These are phyloP conservation scores for Dicorynia guianensis DNA, from an alignment of 306 rosid species.

Conservation along the genomic window DNA sequence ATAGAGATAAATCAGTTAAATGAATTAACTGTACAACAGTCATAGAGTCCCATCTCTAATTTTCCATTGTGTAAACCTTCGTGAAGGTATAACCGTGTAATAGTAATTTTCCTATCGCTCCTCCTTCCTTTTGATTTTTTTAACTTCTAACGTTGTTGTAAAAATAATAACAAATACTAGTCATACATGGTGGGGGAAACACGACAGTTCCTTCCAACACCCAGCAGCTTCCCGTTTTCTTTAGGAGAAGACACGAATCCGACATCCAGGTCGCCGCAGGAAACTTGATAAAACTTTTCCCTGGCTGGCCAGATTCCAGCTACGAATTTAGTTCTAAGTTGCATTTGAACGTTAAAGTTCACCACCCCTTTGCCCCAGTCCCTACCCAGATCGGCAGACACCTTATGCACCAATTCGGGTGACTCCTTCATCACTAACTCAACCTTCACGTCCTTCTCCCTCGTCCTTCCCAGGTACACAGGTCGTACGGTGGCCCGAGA, in stretches of 20 bases:
- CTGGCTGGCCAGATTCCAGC: constrained; percentile 44
- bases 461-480: constrained; percentile 13
- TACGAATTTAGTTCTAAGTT: constrained; percentile 26
- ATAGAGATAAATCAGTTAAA: no score
- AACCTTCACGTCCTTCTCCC: constrained; percentile 34
- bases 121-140: neutral
- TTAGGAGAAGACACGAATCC: constrained; percentile 37
- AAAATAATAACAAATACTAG: no score
- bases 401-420: neutral
- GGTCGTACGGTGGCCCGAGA: neutral
- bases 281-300: constrained; percentile 23
- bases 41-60: no score
- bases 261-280: constrained; percentile 36
- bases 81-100: no score
- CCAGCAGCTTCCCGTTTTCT: constrained; percentile 34
- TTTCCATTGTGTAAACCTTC: no score
- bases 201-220: constrained; percentile 32
- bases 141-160: neutral
- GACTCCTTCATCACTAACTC: constrained; percentile 15
- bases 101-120: no score
- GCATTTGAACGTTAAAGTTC: constrained; percentile 37
- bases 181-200: neutral
- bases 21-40: no score
- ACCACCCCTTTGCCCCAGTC: constrained; percentile 41
- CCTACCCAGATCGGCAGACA: constrained; percentile 24